phyloP scores from a whole-genome alignment of 148 eudicot genomes.

The Dysphania ambrosioides region DNA sequence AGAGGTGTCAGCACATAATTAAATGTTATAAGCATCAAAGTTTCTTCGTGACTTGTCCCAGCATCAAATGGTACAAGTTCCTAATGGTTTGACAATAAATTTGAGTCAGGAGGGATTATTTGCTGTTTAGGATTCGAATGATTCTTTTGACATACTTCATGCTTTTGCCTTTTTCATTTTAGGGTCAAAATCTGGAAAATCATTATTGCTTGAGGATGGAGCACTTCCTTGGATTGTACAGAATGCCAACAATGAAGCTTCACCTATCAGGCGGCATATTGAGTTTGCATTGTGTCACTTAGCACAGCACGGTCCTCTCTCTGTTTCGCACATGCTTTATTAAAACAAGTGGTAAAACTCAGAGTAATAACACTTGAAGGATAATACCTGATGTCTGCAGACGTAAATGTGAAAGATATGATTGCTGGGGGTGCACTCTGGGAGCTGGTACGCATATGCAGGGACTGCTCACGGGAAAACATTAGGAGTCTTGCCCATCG shows the following conservation, averaged over 20 bases:
- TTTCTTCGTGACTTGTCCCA: not conserved
- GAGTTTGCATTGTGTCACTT: conserved; percentile 98
- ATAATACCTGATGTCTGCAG: conserved; percentile 34
- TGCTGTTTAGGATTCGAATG: not conserved
- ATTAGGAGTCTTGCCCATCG: conserved; percentile 78
- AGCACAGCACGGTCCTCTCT: conserved; percentile 78
- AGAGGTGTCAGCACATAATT: not conserved
- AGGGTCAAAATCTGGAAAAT: conserved; percentile 67
- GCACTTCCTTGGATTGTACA: conserved; percentile 96
- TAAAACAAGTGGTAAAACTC: not conserved
- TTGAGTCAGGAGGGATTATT: conserved; percentile 4
- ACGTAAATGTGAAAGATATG: conserved; percentile 85
- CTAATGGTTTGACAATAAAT: not conserved
- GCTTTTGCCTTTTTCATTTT: not conserved
- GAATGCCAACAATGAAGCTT: conserved; percentile 92
- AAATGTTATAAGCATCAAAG: not conserved
- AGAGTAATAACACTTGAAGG: not conserved
- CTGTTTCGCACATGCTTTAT: not conserved
- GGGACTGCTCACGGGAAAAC: conserved; percentile 96
- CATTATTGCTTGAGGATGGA: conserved; percentile 87
- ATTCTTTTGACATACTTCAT: not conserved
- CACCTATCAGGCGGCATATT: conserved; percentile 89
- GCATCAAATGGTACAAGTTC: not conserved
- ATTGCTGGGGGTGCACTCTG: conserved; percentile 97
- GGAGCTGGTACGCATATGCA: conserved; percentile 94